Conservation (phyloP, 2,329 filamentous ascomycete genomes). For the Harringtonia aguacate region DNA sequence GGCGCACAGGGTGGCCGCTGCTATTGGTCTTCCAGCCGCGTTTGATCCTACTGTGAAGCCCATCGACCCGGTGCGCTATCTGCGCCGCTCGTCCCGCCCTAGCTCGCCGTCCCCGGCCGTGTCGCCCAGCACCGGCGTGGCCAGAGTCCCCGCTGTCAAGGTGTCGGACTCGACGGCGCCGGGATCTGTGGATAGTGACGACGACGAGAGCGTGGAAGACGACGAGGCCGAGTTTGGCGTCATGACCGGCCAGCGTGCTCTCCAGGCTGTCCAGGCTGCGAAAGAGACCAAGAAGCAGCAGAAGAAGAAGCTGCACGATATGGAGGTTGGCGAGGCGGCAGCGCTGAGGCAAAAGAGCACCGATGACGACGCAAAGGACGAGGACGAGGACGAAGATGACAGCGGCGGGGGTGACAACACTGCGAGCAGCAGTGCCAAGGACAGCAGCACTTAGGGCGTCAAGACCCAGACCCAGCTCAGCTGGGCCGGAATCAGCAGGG, state of each 20-base stretch:
- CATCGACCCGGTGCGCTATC: conserved; percentile 21
- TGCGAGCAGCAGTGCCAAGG: not conserved
- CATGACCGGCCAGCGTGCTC: conserved; percentile 25
- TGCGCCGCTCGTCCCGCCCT: conserved; percentile 10
- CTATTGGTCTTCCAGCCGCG: conserved; percentile 48
- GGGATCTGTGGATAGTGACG: conserved; percentile 24
- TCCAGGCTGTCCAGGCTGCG: conserved; percentile 33
- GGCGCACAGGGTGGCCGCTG: conserved; percentile 53
- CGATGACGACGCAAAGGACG: conserved; percentile 19
- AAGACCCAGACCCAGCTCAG: too few species aligned
- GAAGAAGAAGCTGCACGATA: conserved; percentile 45
- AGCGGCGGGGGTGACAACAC: too few species aligned
- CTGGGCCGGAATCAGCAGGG: not conserved
- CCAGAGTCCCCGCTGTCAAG: not conserved
- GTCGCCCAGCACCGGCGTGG: not conserved
- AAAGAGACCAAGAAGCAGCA: conserved; percentile 33
- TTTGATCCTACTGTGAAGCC: conserved; percentile 57
- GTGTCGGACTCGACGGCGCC: conserved; percentile 10
- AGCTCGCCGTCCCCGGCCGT: conserved; percentile 7
- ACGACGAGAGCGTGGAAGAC: conserved; percentile 31
- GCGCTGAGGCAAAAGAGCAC: conserved; percentile 26
- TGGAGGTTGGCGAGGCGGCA: conserved; percentile 48
- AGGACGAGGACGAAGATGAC: conserved; percentile 58
- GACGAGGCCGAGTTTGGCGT: conserved; percentile 32
- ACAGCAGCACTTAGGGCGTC: too few species aligned